Base-by-base conservation (phyloP, 768 basidiomycete genomes). In the Pisolithus marmoratus region DNA sequence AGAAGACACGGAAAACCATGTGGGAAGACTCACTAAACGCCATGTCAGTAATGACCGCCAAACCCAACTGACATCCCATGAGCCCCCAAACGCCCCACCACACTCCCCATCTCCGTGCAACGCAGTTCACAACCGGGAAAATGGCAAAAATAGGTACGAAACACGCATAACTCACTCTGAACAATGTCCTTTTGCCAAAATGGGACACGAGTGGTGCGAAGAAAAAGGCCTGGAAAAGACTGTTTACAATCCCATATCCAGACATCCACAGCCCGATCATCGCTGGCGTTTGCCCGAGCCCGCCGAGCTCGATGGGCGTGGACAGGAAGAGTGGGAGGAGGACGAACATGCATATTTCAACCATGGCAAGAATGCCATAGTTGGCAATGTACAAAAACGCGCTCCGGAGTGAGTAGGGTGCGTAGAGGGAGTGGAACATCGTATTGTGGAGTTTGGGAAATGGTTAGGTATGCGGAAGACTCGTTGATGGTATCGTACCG, bases 351-450 rank as follows among this genome's bases (percentile, higher is more conserved):
- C 71, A 62, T 48, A 76, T 74, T 20, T 75, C 72, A 19, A 74
- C 61, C n/a, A 71, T 58, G 14, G 66, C 65, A 22, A 72, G 54
- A 5, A 63, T 31, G 1, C 63, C 64, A 49, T 71, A 72, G 54
- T 66, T 69, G 4, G 63, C 62, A 8, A 73, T 58, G 15, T 70
- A 67, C 26, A 70, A 56, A n/a, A 3, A 70, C 38, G 12, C 73
- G 59, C 8, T 66, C 68, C 7, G 62, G 60, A 2, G 63, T 60
- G 43, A 73, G 49, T 23, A 74, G 61, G 3, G 70, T 63, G 37
- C 70, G 69, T 37, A 84, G 64, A 11, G 82, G 73, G 42, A 76
- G 60, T 1, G 74, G 76, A 67, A 42, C 12, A 43, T 23, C 51
- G 27, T 41, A 15, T 14, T 45, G 19, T 20, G 52, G 44, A 26